Evolutionary conservation across 441 rosid genomes (phyloP).

Genomic region (Gossypium aridum): DNA sequence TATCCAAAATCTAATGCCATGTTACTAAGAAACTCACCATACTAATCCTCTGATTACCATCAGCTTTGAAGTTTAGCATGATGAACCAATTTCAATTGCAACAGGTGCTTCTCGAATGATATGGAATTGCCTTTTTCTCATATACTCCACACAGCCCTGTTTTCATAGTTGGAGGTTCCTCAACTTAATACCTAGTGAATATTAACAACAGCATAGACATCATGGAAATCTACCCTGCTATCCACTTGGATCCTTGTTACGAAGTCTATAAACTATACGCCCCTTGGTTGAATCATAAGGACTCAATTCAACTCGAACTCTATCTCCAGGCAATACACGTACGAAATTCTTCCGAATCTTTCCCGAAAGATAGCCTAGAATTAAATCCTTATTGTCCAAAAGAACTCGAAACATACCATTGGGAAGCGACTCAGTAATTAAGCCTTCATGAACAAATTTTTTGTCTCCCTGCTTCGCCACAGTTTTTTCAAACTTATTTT

Average conservation of each 20-base stretch:
- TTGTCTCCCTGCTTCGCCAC: slow-evolving; percentile 32
- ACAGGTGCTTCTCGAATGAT: background rate
- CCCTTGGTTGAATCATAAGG: slow-evolving; percentile 77
- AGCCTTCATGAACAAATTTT: slow-evolving; percentile 59
- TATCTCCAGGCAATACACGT: slow-evolving; percentile 78
- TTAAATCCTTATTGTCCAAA: slow-evolving; percentile 59
- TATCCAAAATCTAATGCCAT: background rate
- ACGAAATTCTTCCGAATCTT: slow-evolving; percentile 78
- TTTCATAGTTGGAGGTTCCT: background rate
- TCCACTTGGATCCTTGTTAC: slow-evolving; percentile 26
- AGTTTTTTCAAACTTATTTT: slow-evolving; percentile 25
- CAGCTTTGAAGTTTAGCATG: background rate
- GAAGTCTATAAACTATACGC: slow-evolving; percentile 57
- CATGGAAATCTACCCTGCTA: background rate
- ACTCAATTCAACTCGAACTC: slow-evolving; percentile 76
- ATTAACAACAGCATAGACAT: background rate
- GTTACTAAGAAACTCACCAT: slow-evolving; percentile 3
- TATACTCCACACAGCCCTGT: background rate
- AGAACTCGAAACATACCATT: slow-evolving; percentile 84
- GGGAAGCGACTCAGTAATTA: slow-evolving; percentile 71
- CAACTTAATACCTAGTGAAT: background rate
- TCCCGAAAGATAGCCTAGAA: slow-evolving; percentile 82
- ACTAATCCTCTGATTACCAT: background rate
- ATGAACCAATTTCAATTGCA: background rate
- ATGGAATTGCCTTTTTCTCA: background rate